phyloP scores from a whole-genome alignment of 441 rosid species.

The Bruguiera hainesii region DNA sequence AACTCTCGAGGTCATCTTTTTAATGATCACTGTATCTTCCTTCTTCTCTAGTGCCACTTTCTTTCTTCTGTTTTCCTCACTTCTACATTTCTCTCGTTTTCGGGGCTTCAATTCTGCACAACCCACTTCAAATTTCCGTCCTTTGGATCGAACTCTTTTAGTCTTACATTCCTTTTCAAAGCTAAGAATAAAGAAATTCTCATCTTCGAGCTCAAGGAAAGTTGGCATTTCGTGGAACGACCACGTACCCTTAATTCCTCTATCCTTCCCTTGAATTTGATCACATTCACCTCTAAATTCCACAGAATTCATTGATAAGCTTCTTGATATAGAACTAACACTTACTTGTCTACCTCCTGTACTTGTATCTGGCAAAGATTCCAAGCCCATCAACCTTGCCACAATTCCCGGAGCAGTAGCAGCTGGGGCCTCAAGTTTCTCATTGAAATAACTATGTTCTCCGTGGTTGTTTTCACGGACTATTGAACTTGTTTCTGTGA shows the following conservation, averaged over 20 bases:
- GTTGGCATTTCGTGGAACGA: conserved; percentile 35
- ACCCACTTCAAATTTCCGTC: conserved; percentile 20
- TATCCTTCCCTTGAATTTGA: conserved; percentile 25
- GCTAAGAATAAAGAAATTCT: conserved; percentile 55
- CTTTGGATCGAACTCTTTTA: conserved; percentile 13
- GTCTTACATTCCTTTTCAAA: conserved; percentile 39
- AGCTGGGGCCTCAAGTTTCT: conserved; percentile 12
- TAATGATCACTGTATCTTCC: conserved; percentile 19
- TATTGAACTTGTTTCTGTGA: conserved; percentile 29
- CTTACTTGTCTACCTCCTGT: not conserved
- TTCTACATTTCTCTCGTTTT: conserved; percentile 22
- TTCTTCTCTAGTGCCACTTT: conserved; percentile 9
- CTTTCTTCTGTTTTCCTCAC: conserved; percentile 21
- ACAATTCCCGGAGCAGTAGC: conserved; percentile 47
- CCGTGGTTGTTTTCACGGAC: conserved; percentile 7
- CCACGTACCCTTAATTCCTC: conserved; percentile 36
- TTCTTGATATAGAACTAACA: conserved; percentile 37
- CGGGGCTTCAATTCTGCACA: conserved; percentile 31
- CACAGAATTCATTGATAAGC: conserved; percentile 44
- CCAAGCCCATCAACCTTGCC: conserved; percentile 77
- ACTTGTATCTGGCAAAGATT: conserved; percentile 26
- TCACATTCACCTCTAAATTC: conserved; percentile 24
- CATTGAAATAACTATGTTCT: conserved; percentile 8
- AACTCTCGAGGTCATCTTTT: conserved; percentile 19
- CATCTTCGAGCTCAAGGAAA: conserved; percentile 61